phyloP scores from a whole-genome alignment of 1,139 yeast species.

The Dujonia santamariae region DNA sequence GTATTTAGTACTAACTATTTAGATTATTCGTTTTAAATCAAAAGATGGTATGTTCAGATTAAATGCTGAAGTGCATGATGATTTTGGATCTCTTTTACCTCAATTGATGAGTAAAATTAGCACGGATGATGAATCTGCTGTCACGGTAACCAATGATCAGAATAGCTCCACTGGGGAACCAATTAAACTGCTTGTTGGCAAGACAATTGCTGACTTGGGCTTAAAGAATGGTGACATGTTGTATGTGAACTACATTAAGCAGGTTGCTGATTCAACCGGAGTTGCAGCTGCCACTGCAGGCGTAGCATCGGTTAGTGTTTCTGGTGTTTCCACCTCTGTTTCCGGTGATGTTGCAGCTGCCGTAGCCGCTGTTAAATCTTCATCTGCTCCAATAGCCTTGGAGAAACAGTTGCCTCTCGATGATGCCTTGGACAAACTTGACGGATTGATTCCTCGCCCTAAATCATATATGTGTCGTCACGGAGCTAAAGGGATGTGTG shows the following conservation, averaged over 20 bases:
- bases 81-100: slow-evolving; percentile 48
- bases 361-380: background rate
- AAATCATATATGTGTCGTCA: slow-evolving; percentile 74
- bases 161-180: slow-evolving; percentile 42
- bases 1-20: slow-evolving; percentile 4
- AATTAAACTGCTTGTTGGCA: slow-evolving; percentile 40
- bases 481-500: slow-evolving; percentile 96
- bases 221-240: slow-evolving; percentile 83
- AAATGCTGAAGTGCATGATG: slow-evolving; percentile 44
- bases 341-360: background rate
- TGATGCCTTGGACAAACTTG: slow-evolving; percentile 57
- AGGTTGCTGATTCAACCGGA: slow-evolving; percentile 4
- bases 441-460: slow-evolving; percentile 71
- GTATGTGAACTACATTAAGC: slow-evolving; percentile 47
- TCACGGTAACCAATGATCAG: slow-evolving; percentile 46
- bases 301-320: background rate
- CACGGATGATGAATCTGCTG: slow-evolving; percentile 26
- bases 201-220: slow-evolving; percentile 51
- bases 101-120: slow-evolving; percentile 37
- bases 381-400: background rate
- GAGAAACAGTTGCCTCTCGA: slow-evolving; percentile 62
- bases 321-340: background rate
- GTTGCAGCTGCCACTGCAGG: background rate
- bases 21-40: slow-evolving; percentile 69
- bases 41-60: slow-evolving; percentile 81